Base-by-base conservation (phyloP, 805 yeast genomes). In the Crinitomyces ghanaensis region DNA sequence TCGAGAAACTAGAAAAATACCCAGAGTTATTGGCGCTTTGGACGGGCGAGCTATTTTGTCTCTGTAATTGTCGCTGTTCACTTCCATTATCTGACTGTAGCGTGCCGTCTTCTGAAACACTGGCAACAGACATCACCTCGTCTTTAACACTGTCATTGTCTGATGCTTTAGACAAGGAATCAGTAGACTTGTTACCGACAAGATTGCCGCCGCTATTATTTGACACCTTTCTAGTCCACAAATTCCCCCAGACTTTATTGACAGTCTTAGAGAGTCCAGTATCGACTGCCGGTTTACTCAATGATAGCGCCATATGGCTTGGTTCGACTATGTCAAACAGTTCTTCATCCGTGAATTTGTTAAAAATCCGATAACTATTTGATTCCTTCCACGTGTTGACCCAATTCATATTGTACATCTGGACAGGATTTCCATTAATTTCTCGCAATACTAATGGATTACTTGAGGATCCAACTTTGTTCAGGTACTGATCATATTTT, bases 401-500 rank as follows among this genome's bases (percentile, higher is more conserved):
- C 63, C 72, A 80, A 16, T 54, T 42, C 9, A 39, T 20, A 35
- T 65, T 65, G 46, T 67, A 76, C 15, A 58, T 56, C 26, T 55
- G 53, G 12, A 69, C 45, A 3, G 65, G 60, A 35, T 59, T 51
- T 5, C 60, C 50, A 8, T 47, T 47, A 30, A 49, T 49, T 6
- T 48, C 54, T 8, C 47, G 45, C 9, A 36, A 46, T 41, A 48
- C 45, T 45, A 39, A 43, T 30, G 58, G 59, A 17, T 59, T 45
- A 12, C 63, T 63, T 4, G 62, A 55, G 6, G 49, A 49, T 8
- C 56, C 60, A 33, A 59, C 60, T 33, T 45, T 49, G 3, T 48
- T 53, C 7, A 69, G 44, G 47, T 77, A 83, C 31, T 66, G 72
- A 43, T 69, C 69, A 45, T 76, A 80, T 53, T 93, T 79, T 15